These are phyloP conservation scores for Zarea fungicola DNA, from an alignment of 2,329 filamentous ascomycete genomes.

Conservation along the genomic window DNA sequence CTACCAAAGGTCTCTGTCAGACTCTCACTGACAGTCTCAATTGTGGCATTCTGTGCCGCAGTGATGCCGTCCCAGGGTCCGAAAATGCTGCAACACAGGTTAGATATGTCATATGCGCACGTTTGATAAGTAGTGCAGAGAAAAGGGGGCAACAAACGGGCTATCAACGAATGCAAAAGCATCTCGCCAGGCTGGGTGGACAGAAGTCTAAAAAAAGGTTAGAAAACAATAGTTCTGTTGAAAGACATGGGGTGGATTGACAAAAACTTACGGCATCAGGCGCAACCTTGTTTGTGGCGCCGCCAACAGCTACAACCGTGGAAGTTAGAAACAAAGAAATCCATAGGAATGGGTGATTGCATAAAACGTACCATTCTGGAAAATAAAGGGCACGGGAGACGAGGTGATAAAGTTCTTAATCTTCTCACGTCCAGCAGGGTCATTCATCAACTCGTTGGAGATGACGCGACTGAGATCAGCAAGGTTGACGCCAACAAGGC, in stretches of 20 bases:
- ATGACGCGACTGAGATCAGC: not conserved
- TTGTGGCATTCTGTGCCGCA: not conserved
- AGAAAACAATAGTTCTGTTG: not conserved
- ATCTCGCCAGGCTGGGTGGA: not conserved
- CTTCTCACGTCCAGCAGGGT: not conserved
- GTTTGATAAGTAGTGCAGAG: not conserved
- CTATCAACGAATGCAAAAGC: not conserved
- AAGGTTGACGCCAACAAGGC: slow-evolving; percentile 6
- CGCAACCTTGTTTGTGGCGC: not conserved
- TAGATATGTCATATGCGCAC: not conserved
- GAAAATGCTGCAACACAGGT: not conserved
- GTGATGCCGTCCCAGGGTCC: not conserved
- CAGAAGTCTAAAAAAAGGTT: not conserved
- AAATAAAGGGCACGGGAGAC: not conserved
- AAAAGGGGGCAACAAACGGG: not conserved
- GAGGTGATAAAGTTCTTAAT: not conserved
- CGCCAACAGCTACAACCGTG: not conserved
- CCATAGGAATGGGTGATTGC: not conserved
- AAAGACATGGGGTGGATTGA: not conserved
- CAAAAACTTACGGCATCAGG: not conserved
- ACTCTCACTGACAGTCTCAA: not conserved
- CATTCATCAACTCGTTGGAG: not conserved
- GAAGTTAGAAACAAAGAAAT: no score
- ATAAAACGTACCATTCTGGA: not conserved
- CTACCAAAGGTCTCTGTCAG: slow-evolving; percentile 1